Conservation (phyloP, 2,329 filamentous ascomycete species). For the Albifimbria verrucaria region DNA sequence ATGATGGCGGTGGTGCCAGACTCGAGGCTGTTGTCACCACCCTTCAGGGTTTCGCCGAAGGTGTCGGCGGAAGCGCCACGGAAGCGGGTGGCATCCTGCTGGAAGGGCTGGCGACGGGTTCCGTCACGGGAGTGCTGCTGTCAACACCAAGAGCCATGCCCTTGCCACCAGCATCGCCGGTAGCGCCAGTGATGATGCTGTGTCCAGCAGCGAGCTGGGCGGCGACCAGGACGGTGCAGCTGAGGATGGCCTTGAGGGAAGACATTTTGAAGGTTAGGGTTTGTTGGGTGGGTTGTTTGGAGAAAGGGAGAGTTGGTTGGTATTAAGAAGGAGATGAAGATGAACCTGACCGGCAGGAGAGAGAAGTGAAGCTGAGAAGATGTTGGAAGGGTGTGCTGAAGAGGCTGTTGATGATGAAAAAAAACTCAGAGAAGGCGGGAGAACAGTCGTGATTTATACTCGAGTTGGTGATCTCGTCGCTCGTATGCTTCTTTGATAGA, state of each 20-base stretch:
- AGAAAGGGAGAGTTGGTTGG: not conserved
- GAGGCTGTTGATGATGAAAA: not conserved
- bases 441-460: not conserved
- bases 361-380: too few relatives aligned
- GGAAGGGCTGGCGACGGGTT: slow-evolving; percentile 57
- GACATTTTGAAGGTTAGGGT: slow-evolving; percentile 1
- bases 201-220: slow-evolving; percentile 57
- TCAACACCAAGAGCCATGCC: slow-evolving; percentile 52
- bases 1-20: slow-evolving; percentile 56
- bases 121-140: slow-evolving; percentile 59
- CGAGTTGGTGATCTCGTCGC: not conserved
- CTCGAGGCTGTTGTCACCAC: slow-evolving; percentile 54
- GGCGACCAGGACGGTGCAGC: slow-evolving; percentile 1
- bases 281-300: not conserved
- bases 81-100: slow-evolving; percentile 63
- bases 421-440: not conserved
- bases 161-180: slow-evolving; percentile 54
- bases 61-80: slow-evolving; percentile 46
- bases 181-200: slow-evolving; percentile 56
- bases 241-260: slow-evolving; percentile 2
- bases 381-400: not conserved
- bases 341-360: too few relatives aligned
- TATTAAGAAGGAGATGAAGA: not conserved
- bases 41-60: slow-evolving; percentile 56
- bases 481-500: not conserved